These are phyloP conservation scores for Strigomonas galati DNA, from an alignment of 208 protist genomes.

Conservation along the genomic window DNA sequence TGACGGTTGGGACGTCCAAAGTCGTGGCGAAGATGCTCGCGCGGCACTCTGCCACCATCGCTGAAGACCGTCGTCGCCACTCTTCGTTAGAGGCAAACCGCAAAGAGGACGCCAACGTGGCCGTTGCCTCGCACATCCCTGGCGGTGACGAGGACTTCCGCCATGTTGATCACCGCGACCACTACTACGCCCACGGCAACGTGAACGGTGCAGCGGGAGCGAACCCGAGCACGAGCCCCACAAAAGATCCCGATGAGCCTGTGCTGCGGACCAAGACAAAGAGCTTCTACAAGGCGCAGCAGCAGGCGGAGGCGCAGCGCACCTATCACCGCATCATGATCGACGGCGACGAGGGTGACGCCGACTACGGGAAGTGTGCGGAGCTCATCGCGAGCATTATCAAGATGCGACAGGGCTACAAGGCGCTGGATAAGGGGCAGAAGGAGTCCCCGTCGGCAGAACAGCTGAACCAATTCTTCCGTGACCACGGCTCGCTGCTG, in stretches of 20 bases:
- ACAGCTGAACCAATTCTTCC: constrained; percentile 23
- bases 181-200: neutral
- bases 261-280: neutral
- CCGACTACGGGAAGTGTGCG: constrained; percentile 73
- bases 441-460: constrained; percentile 32
- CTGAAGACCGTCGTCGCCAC: neutral
- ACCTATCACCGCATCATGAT: constrained; percentile 73
- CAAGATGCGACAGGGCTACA: constrained; percentile 59
- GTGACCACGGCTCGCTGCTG: constrained; percentile 3
- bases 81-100: neutral
- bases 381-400: constrained; percentile 72
- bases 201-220: neutral
- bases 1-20: neutral
- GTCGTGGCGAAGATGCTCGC: neutral
- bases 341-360: constrained; percentile 74
- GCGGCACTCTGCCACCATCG: neutral
- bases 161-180: neutral
- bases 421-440: constrained; percentile 68
- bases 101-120: neutral
- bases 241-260: neutral
- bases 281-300: neutral
- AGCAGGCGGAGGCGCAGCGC: neutral
- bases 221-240: neutral
- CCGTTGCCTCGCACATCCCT: neutral
- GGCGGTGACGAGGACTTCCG: neutral